phyloP scores from a whole-genome alignment of 805 yeast species.

The Jamesozyma gamospora region DNA sequence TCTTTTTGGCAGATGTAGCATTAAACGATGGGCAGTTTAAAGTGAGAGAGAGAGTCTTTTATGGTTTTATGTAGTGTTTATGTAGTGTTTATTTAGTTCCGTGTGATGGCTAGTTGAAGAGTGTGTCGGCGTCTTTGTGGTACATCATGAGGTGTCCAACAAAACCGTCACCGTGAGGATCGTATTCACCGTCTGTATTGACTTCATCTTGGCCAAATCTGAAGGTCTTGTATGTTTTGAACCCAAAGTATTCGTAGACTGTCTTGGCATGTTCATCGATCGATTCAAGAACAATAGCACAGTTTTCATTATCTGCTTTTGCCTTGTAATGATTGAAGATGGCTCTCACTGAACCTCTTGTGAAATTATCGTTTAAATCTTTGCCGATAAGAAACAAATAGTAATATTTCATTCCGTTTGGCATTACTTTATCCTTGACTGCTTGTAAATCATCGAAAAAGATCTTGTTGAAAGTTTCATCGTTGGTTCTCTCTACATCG shows the following conservation, averaged over 20 bases:
- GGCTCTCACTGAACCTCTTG: conserved; percentile 27
- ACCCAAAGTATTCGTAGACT: conserved; percentile 30
- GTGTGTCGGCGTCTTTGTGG: conserved; percentile 22
- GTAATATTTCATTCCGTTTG: conserved; percentile 21
- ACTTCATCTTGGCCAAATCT: conserved; percentile 28
- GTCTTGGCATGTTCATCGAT: conserved; percentile 25
- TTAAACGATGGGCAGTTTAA: too few species aligned
- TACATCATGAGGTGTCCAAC: conserved; percentile 27
- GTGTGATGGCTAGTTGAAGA: too few species aligned
- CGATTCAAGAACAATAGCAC: conserved; percentile 29
- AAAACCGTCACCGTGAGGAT: conserved; percentile 27
- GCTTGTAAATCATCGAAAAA: conserved; percentile 19
- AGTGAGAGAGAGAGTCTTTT: too few species aligned
- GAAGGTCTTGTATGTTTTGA: conserved; percentile 21
- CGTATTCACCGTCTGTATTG: conserved; percentile 19
- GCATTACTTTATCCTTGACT: conserved; percentile 19
- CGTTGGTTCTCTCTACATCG: conserved; percentile 20
- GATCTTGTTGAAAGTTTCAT: conserved; percentile 21
- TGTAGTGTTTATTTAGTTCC: too few species aligned
- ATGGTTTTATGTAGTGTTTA: too few species aligned
- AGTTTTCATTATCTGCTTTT: conserved; percentile 23
- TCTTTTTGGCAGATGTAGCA: too few species aligned
- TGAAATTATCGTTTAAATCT: conserved; percentile 19
- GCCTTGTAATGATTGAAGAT: conserved; percentile 22
- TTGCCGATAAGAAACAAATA: conserved; percentile 29